Conservation (phyloP, 2,329 filamentous ascomycete species). For the Botryosphaeria dothidea region DNA sequence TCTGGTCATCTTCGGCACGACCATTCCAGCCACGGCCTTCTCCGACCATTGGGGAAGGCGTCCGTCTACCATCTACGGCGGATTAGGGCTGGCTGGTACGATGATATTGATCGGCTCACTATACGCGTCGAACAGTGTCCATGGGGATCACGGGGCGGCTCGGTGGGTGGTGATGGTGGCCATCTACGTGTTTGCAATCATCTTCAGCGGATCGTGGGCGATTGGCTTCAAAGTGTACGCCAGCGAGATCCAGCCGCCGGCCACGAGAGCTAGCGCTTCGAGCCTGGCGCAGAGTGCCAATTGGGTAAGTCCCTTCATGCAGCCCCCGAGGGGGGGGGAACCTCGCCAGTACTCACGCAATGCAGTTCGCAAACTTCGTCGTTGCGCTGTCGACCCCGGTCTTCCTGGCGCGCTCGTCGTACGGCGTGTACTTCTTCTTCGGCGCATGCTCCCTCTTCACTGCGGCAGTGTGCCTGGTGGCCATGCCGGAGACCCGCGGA, state of each 20-base stretch:
- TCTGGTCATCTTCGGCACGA: slow-evolving; percentile 59
- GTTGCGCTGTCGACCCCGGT: slow-evolving; percentile 49
- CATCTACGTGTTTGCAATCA: slow-evolving; percentile 51
- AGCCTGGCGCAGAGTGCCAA: slow-evolving; percentile 56
- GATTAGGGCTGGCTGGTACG: slow-evolving; percentile 49
- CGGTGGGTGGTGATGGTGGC: slow-evolving; percentile 54
- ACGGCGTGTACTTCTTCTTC: slow-evolving; percentile 37
- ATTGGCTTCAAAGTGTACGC: slow-evolving; percentile 59
- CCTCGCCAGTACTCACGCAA: not conserved
- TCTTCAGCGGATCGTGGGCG: slow-evolving; percentile 54
- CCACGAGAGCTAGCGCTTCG: slow-evolving; percentile 57
- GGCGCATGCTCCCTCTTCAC: slow-evolving; percentile 29
- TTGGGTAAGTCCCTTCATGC: slow-evolving; percentile 44
- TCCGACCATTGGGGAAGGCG: slow-evolving; percentile 61
- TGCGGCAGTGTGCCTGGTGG: slow-evolving; percentile 32
- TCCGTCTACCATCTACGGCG: slow-evolving; percentile 57
- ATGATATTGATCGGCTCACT: slow-evolving; percentile 58
- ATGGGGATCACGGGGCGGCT: slow-evolving; percentile 38
- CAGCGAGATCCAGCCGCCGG: slow-evolving; percentile 58
- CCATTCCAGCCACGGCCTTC: slow-evolving; percentile 57
- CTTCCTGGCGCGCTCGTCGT: slow-evolving; percentile 46
- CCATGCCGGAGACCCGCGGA: slow-evolving; percentile 55
- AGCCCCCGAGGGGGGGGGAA: not conserved
- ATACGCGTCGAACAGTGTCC: slow-evolving; percentile 51
- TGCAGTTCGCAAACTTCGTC: slow-evolving; percentile 33